phyloP scores from a whole-genome alignment of 140 eudicot species.

The Cichorium intybus region DNA sequence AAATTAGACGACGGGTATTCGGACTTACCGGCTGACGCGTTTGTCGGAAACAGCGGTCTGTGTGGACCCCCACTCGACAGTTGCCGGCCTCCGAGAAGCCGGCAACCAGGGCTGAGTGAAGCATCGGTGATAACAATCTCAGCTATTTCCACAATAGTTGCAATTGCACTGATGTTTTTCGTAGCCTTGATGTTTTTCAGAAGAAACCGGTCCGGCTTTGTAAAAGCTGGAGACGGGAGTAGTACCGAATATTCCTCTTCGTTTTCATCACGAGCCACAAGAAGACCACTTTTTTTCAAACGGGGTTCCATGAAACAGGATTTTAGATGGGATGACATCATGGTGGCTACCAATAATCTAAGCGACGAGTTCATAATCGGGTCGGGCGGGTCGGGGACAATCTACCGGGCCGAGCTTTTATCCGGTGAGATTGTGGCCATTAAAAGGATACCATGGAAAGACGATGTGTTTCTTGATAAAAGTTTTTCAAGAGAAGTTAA shows the following conservation, averaged over 20 bases:
- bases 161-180: conserved; percentile 49
- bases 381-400: conserved; percentile 91
- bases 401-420: conserved; percentile 71
- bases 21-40: conserved; percentile 65
- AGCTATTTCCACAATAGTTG: conserved; percentile 53
- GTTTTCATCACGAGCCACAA: conserved; percentile 59
- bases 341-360: conserved; percentile 91
- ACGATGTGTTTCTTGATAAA: conserved; percentile 66
- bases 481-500: conserved; percentile 91
- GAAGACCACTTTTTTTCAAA: conserved; percentile 54
- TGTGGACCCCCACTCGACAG: conserved; percentile 73
- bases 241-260: conserved; percentile 49
- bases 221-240: conserved; percentile 43
- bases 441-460: conserved; percentile 73
- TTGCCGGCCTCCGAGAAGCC: conserved; percentile 35
- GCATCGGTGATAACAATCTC: conserved; percentile 54
- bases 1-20: conserved; percentile 62
- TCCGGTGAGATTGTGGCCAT: conserved; percentile 79
- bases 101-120: conserved; percentile 32
- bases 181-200: conserved; percentile 53
- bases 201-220: conserved; percentile 44
- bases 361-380: conserved; percentile 85
- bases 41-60: conserved; percentile 62
- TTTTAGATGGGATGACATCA: conserved; percentile 75
- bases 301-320: conserved; percentile 48